Base-by-base conservation (phyloP, 805 yeast species). In the Pichia cabralensis region DNA sequence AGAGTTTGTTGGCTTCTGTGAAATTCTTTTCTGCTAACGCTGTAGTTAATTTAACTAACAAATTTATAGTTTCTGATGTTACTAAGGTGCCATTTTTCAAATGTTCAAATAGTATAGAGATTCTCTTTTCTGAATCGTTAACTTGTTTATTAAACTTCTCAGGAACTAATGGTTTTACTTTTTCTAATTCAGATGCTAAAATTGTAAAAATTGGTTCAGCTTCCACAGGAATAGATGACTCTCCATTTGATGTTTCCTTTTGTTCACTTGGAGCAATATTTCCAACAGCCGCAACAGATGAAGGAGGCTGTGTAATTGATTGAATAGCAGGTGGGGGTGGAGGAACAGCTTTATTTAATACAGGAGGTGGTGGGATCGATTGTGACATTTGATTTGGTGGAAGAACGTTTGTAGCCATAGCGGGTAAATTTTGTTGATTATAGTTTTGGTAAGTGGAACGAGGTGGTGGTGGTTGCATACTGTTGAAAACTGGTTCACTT, bases 41-140 rank as follows among this genome's bases (percentile, higher is more conserved):
- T 8, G 52, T 58, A 14, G 74, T 62, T 28, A 86, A 54, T 19
- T 62, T 58, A 30, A 61, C 58, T 56, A 92, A 63, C 25, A 67
- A 66, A 5, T 53, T 61, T 24, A 80, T 57, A 1, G 80, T 68
- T n/a, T 64, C 74, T 14, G 59, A 63, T 4, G 80, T 65, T 45
- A 85, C 58, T 35, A 77, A 58, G 31, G 80, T 89, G 36, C 71
- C 73, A 46, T 76, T 80, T 53, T 80, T 80, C 60, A 92, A 69
- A 47, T 78, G 85, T 46, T 77, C 86, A 53, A 70, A 85, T 42
- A 92, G 63, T 34, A 84, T 69, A 42, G 74, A 70, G 38, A 92
- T 60, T 55, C 97, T 74, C 62, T 80, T 80, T 46, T 78, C 89
- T 52, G 94, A 76, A 55, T 89, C 97, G 30, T 60, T 63, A 34